Base-by-base conservation (phyloP, 805 yeast species). In the Debaryomyces maramus region DNA sequence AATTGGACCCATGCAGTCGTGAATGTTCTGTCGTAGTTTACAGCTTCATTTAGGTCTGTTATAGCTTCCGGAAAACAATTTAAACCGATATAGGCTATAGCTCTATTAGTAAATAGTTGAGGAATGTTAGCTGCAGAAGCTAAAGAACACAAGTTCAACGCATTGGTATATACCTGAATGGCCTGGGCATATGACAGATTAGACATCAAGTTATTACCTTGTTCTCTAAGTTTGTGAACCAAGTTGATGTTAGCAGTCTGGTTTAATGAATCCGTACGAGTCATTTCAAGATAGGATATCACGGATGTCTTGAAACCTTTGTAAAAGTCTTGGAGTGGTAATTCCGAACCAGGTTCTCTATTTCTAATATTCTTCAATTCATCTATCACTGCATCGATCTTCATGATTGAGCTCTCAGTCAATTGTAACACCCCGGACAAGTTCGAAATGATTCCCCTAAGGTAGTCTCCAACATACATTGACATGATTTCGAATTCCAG, bases 1-100 rank as follows among this genome's bases (percentile, higher is more conserved):
- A 69, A 52, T 50, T 69, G 74, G 14, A 66, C 52, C 74, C 74
- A 69, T 5, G 72, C 74, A 2, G 73, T 67, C 4, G 68, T 58
- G 44, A 61, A 65, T 5, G 61, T 51, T 22, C 60, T 46, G 42
- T 68, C 72, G 27, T 47, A 35, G 15, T 35, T 31, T 7, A 68
- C 45, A 0, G 73, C 72, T 11, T 36, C 33, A 39, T 63, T 59
- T 46, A 69, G 55, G 45, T 68, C 73, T 9, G 52, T 32, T 1
- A 66, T 58, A 1, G 73, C 71, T 47, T 69, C 74, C 1, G 60
- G 58, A 35, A 62, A 63, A 44, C 73, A 67, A 37, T 65, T 63
- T 22, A 67, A 52, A 4, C 72, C 73, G 26, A 69, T 66, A 41
- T 52, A 68, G 13, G 73, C 71, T 34, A 69, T 62, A 6, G 74